Evolutionary conservation across 768 basidiomycete genomes (phyloP), one percentile per base, ranked within the genome.

Genomic region (Tylopilus sp.): DNA sequence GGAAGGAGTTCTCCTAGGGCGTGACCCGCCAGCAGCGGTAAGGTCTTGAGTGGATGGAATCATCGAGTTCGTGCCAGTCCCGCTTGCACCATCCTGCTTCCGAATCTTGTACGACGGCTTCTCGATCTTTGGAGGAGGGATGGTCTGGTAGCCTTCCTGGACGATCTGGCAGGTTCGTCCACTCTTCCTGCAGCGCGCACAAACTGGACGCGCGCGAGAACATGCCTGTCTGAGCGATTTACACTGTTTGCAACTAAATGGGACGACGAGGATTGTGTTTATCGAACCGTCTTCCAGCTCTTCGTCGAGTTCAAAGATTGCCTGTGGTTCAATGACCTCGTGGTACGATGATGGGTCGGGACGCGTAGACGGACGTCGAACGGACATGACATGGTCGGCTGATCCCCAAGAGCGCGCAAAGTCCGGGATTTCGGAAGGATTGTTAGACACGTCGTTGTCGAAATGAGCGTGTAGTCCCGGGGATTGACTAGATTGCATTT

Each of bases 221-320:
- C 68, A 71, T 10, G 59, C 43, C 13, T 63, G 52, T 13, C 16
- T 55, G 17, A 19, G 0, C 14, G 4, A 4, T 34, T 4, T 45
- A 42, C 68, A 69, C 31, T 40, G 41, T n/a, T n/a, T 4, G 57
- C 68, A 69, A 30, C 36, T 0, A 14, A 34, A 45, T 1, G 69
- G 40, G 37, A 67, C 65, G 38, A 71, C 67, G 17, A 53, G 43
- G 33, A 69, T 48, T 26, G 55, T 50, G 12, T 56, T 13, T 9
- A 36, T 44, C 6, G 55, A 57, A 2, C 55, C 56, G 7, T 59
- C 42, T 12, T 31, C 1, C 36, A 49, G 53, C 25, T 24, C 28
- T 53, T 59, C 56, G 6, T 63, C 50, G 36, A 69, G 58, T 37
- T 71, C 67, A 29, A 71, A 71, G 10, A 69, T 69, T 3, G 53